These are phyloP conservation scores for Dactylorhiza incarnata DNA, from an alignment of 106 monocot genomes.

Conservation along the genomic window DNA sequence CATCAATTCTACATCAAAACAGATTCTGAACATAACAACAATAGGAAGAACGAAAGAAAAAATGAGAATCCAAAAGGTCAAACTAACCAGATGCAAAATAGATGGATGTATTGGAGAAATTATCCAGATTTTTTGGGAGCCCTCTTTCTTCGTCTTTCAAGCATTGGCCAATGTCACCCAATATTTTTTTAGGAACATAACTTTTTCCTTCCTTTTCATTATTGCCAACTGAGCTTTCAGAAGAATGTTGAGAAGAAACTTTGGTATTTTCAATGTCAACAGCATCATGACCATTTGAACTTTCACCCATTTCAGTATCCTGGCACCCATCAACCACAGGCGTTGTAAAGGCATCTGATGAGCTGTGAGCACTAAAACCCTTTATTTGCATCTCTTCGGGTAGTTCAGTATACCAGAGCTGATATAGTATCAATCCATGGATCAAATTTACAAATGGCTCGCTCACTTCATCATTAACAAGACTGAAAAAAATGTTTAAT, in stretches of 20 bases:
- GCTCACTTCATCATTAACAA: conserved; percentile 32
- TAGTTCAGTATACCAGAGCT: conserved; percentile 60
- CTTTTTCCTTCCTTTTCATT: conserved; percentile 16
- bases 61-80: background rate
- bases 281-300: conserved; percentile 44
- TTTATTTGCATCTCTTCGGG: conserved; percentile 52
- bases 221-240: conserved; percentile 63
- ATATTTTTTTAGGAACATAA: conserved; percentile 6
- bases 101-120: conserved; percentile 28
- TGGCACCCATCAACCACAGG: conserved; percentile 11
- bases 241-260: conserved; percentile 19
- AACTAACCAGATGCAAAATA: conserved; percentile 52
- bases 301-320: conserved; percentile 21
- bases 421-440: conserved; percentile 61
- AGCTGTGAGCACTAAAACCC: conserved; percentile 15
- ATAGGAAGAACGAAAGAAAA: background rate
- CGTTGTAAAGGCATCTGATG: conserved; percentile 10
- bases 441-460: conserved; percentile 52
- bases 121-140: conserved; percentile 1
- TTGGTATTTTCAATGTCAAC: conserved; percentile 17
- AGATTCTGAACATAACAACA: conserved; percentile 2
- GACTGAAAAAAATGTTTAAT: conserved; percentile 30
- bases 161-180: conserved; percentile 18
- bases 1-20: background rate
- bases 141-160: conserved; percentile 17